Evolutionary conservation across 2,329 filamentous ascomycete species (phyloP), one percentile per base, ranked within the genome.

Genomic region (Colletotrichum phormii): DNA sequence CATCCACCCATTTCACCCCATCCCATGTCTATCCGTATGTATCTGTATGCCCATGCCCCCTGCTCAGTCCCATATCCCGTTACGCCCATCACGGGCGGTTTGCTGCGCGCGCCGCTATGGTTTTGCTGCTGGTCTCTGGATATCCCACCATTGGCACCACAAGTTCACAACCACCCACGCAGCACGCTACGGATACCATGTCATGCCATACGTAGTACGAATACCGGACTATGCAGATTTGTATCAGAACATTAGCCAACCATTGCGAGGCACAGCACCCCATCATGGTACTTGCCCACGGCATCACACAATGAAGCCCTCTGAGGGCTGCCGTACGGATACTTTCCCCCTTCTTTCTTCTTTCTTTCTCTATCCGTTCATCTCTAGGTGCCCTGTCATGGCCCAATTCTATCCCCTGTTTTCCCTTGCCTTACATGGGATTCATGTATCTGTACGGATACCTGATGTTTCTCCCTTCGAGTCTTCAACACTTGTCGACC

Each of bases 401-500:
- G 49, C 57, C 15, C n/a, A n/a, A 42, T 22, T 22, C 42, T 15
- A 26, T 49, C 42, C 63, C 33, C 6, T 66, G 54, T 33, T n/a
- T 33, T 22, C 24, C 31, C 57, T 37, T 69, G 53, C 65, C 53
- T 72, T 64, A 64, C 65, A 64, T 69, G 54, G 59, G 15, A 24
- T 61, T 42, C 63, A 72, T 60, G 70, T 69, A 69, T 59, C 53
- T 46, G 15, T 33, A 35, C 49, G 26, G 46, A 55, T 55, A 24
- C n/a, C 29, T 33, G 15, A 13, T 29, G 22, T 26, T 29, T 24
- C 24, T 18, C 22, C 11, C 53, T 11, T 29, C 5, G 5, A n/a
- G 22, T 55, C 9, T 29, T 8, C 42, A 22, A 49, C 7, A n/a
- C 15, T 22, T 22, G 15, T 42, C 37, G 37, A 13, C 42, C 42